Base-by-base conservation (phyloP, 2,329 filamentous ascomycete species). In the Malbranchea cinnamomea region DNA sequence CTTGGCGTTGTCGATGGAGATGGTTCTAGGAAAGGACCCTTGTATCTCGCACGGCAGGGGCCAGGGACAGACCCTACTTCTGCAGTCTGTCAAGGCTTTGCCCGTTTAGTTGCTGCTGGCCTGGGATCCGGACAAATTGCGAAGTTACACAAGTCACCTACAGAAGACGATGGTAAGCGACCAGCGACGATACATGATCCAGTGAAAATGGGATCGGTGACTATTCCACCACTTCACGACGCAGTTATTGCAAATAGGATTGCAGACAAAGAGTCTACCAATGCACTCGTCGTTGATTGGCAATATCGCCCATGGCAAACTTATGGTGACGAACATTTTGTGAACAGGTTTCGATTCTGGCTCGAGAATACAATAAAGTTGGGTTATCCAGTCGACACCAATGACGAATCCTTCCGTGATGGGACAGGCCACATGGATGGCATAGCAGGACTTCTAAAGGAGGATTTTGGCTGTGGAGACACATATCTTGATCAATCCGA, bases 351-450 rank as follows among this genome's bases (percentile, higher is more conserved):
- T 15, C 28, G 26, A 2, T 26, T 28, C 5, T 38, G 37, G 38
- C 16, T 39, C 12, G 32, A 36, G n/a, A 28, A 31, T 12, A 33
- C 32, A 3, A 34, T 37, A 14, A 29, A 21, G n/a, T n/a, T 36
- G 12, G 37, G 31, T 16, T 31, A 16, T 12, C 13, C 22, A 8
- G 29, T 41, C 13, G 37, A 41, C 17, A 53, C 49, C 5, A 42
- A 43, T 10, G 48, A 50, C 23, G 14, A 35, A 14, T 27, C 44
- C 5, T 56, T 53, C 29, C 53, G 49, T 24, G 40, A 54, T 23
- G 49, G 50, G 4, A 46, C 45, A 2, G 41, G 44, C 2, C 45
- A 49, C 34, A 35, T 49, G 1, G 46, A 55, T 32, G 47, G 52
- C 5, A 24, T 37, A 4, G 32, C 15, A 13, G 36, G 40, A 4